Evolutionary conservation across 108 stramenopile species (phyloP).

Genomic region (Discostella stelligeroides): DNA sequence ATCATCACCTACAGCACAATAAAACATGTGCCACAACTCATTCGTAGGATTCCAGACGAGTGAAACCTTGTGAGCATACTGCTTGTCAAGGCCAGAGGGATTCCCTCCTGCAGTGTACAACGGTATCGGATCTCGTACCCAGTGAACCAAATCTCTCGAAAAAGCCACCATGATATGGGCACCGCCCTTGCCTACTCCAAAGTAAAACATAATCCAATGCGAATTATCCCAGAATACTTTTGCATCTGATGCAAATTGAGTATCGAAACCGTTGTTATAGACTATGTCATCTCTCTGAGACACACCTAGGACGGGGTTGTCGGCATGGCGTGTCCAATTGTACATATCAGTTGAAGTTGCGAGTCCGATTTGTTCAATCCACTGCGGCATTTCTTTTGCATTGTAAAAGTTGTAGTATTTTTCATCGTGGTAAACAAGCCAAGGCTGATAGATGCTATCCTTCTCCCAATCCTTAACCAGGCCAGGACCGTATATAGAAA

Average conservation of each 20-base stretch:
- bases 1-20: constrained; percentile 46
- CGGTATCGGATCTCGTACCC: constrained; percentile 34
- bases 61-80: constrained; percentile 49
- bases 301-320: constrained; percentile 43
- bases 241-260: constrained; percentile 43
- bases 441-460: constrained; percentile 49
- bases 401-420: constrained; percentile 51
- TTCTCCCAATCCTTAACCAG: constrained; percentile 34
- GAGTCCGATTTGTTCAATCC: constrained; percentile 50
- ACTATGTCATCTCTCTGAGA: neutral
- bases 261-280: constrained; percentile 12
- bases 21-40: constrained; percentile 35
- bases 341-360: constrained; percentile 38
- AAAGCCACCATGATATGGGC: constrained; percentile 51
- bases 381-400: constrained; percentile 54
- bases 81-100: constrained; percentile 40
- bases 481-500: constrained; percentile 41
- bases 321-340: constrained; percentile 31
- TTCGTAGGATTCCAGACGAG: constrained; percentile 21
- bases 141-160: constrained; percentile 48
- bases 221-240: constrained; percentile 42
- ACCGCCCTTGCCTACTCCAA: constrained; percentile 45
- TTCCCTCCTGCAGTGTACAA: constrained; percentile 38
- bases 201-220: constrained; percentile 53
- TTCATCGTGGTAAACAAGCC: constrained; percentile 44